Conservation (phyloP, 2,329 filamentous ascomycete species). For the Calcarisporium arbuscula region DNA sequence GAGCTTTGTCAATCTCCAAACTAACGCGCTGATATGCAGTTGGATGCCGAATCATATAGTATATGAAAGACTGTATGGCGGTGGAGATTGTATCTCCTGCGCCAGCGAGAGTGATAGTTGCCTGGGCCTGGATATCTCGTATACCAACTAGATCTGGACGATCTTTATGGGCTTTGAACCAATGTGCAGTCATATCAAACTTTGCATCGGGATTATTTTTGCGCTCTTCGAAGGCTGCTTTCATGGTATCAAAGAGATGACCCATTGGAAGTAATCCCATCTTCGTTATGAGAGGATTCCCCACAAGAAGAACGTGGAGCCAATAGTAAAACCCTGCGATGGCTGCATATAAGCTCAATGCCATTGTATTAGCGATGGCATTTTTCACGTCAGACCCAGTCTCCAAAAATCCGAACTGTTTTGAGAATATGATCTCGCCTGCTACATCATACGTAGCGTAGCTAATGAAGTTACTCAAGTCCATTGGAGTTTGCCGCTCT, state of each 20-base stretch:
- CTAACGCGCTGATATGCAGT: slow-evolving; percentile 3
- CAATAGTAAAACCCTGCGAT: slow-evolving; percentile 18
- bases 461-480: slow-evolving; percentile 9
- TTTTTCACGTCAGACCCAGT: slow-evolving; percentile 20
- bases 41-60: slow-evolving; percentile 9
- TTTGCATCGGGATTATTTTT: slow-evolving; percentile 15
- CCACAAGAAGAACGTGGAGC: slow-evolving; percentile 18
- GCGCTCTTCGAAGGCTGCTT: slow-evolving; percentile 16
- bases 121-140: slow-evolving; percentile 8
- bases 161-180: slow-evolving; percentile 14
- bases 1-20: slow-evolving; percentile 9
- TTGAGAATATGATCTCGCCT: slow-evolving; percentile 10
- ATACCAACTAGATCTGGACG: slow-evolving; percentile 11
- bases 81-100: slow-evolving; percentile 9
- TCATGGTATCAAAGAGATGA: slow-evolving; percentile 18
- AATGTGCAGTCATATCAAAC: slow-evolving; percentile 19
- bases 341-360: slow-evolving; percentile 13
- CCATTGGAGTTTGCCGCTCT: slow-evolving; percentile 2
- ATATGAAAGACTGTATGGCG: slow-evolving; percentile 10
- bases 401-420: slow-evolving; percentile 11
- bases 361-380: slow-evolving; percentile 18
- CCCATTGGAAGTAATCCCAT: slow-evolving; percentile 20
- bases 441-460: slow-evolving; percentile 10
- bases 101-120: slow-evolving; percentile 7
- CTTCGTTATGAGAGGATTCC: slow-evolving; percentile 21